phyloP scores from a whole-genome alignment of 345 rosid species.

The Salix purpurea region DNA sequence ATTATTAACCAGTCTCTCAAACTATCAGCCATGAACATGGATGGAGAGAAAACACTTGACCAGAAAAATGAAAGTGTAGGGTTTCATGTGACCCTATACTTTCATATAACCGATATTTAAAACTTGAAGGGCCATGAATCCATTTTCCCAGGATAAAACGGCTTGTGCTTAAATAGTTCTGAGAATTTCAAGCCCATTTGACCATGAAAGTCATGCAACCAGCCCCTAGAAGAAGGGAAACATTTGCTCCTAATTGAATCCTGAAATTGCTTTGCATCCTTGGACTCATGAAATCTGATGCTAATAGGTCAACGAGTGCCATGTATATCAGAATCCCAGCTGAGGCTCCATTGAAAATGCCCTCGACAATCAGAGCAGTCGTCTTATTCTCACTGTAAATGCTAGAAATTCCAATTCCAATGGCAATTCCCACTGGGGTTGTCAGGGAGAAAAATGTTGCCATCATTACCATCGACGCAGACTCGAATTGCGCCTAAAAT shows the following conservation, averaged over 20 bases:
- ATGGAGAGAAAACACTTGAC: too few species aligned
- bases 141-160: not conserved
- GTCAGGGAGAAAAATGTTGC: constrained; percentile 67
- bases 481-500: constrained; percentile 49
- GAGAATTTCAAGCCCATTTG: constrained; percentile 51
- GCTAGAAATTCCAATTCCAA: constrained; percentile 54
- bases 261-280: constrained; percentile 45
- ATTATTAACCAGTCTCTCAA: too few species aligned
- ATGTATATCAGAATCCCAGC: constrained; percentile 71
- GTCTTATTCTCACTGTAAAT: constrained; percentile 43
- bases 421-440: constrained; percentile 54
- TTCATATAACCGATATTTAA: too few species aligned
- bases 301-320: constrained; percentile 84
- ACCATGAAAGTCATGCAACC: constrained; percentile 64
- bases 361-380: constrained; percentile 50
- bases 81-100: too few species aligned
- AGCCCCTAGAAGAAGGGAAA: constrained; percentile 55
- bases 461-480: constrained; percentile 47
- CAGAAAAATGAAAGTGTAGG: too few species aligned
- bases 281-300: constrained; percentile 61
- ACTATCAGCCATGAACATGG: too few species aligned
- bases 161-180: not conserved
- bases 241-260: constrained; percentile 52
- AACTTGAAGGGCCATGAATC: too few species aligned
- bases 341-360: constrained; percentile 57